These are phyloP conservation scores for Wickerhamomyces strasburgensis DNA, from an alignment of 805 yeast species.

Conservation along the genomic window DNA sequence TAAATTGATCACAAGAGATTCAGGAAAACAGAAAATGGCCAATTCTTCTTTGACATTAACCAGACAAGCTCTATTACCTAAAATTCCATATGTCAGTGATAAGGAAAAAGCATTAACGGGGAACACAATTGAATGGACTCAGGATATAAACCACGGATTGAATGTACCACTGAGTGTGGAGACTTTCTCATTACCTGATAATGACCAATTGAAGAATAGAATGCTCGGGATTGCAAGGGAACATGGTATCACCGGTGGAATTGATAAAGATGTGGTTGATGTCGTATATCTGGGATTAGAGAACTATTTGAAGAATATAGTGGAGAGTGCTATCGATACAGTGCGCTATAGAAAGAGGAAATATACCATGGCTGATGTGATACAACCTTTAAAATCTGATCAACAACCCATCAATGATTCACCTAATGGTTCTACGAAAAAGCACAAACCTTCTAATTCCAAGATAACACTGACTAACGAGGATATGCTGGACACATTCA, in stretches of 20 bases:
- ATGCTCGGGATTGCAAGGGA: conserved; percentile 84
- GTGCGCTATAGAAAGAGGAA: conserved; percentile 56
- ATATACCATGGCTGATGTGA: conserved; percentile 29
- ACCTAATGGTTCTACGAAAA: conserved; percentile 3
- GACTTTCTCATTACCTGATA: conserved; percentile 76
- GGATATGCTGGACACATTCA: conserved; percentile 61
- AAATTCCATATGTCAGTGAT: conserved; percentile 64
- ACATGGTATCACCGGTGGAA: conserved; percentile 77
- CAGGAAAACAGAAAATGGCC: conserved; percentile 74
- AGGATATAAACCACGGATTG: conserved; percentile 82
- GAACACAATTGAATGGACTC: conserved; percentile 79
- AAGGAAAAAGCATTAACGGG: conserved; percentile 24
- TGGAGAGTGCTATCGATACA: conserved; percentile 71
- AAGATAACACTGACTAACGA: conserved; percentile 52
- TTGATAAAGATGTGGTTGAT: conserved; percentile 77
- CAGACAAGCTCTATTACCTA: conserved; percentile 58
- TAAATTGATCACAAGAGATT: conserved; percentile 75
- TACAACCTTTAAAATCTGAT: too few relatives aligned
- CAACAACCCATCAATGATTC: too few relatives aligned
- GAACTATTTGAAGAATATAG: conserved; percentile 63
- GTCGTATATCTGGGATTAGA: conserved; percentile 78
- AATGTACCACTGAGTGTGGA: conserved; percentile 79
- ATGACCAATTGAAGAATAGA: conserved; percentile 57
- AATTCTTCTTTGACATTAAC: conserved; percentile 64
- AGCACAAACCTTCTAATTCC: conserved; percentile 2